Evolutionary conservation across 257 asterid genomes (phyloP).

Genomic region (Schizonepeta tenuifolia): DNA sequence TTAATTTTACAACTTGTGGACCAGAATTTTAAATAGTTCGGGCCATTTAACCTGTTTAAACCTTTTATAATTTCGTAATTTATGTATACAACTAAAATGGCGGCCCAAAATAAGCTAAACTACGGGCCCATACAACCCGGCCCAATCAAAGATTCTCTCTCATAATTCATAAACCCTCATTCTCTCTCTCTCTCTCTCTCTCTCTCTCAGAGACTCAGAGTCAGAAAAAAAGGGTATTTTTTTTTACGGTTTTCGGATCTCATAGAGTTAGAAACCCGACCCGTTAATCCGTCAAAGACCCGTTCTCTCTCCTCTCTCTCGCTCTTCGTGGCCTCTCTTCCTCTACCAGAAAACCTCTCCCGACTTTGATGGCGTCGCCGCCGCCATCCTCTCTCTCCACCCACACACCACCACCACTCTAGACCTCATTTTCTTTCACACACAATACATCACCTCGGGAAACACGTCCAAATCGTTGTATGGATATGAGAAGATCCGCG

Average conservation of each 20-base stretch:
- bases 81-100: too few relatives aligned
- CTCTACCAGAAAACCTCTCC: constrained; percentile 34
- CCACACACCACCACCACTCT: constrained; percentile 29
- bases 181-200: too few relatives aligned
- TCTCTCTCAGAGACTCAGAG: too few relatives aligned
- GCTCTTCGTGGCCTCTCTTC: constrained; percentile 42
- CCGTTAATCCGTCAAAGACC: constrained; percentile 31
- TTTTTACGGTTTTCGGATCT: constrained; percentile 33
- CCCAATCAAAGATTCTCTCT: too few relatives aligned
- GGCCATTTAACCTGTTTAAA: too few relatives aligned
- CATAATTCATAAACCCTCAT: too few relatives aligned
- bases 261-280: constrained; percentile 33
- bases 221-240: neutral
- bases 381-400: constrained; percentile 22
- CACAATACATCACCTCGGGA: neutral
- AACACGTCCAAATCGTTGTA: constrained; percentile 16
- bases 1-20: too few relatives aligned
- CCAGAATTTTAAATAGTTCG: too few relatives aligned
- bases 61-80: too few relatives aligned
- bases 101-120: too few relatives aligned
- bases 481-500: constrained; percentile 59
- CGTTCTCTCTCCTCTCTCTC: constrained; percentile 4
- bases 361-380: constrained; percentile 48
- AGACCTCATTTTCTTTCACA: neutral
- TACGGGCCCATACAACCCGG: too few relatives aligned